Evolutionary conservation across 768 basidiomycete species (phyloP).

Genomic region (Boletus pseudo-olivaceus): DNA sequence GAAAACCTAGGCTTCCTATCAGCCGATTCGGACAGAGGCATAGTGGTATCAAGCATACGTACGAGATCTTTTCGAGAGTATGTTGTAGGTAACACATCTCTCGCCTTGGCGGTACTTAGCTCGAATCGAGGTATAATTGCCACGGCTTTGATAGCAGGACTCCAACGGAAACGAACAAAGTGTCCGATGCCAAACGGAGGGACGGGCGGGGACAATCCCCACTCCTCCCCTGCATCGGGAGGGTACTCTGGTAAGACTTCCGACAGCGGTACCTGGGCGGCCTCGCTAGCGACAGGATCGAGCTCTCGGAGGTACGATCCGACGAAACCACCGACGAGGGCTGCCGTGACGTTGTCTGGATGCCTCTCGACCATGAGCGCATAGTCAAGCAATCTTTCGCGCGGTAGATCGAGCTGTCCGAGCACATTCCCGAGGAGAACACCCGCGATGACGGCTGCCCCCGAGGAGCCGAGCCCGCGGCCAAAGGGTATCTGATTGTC

Average conservation of each 20-base stretch:
- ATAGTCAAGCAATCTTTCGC: slow-evolving; percentile 82
- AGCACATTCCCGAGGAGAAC: slow-evolving; percentile 87
- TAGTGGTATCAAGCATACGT: slow-evolving; percentile 1
- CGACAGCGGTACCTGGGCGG: slow-evolving; percentile 87
- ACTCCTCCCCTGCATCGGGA: slow-evolving; percentile 83
- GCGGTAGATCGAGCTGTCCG: slow-evolving; percentile 66
- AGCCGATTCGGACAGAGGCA: neutral
- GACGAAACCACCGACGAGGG: slow-evolving; percentile 94
- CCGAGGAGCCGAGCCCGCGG: slow-evolving; percentile 94
- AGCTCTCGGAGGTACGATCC: slow-evolving; percentile 94
- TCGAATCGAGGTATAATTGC: slow-evolving; percentile 96
- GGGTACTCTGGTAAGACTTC: slow-evolving; percentile 98
- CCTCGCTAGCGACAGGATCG: slow-evolving; percentile 72
- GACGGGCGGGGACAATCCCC: slow-evolving; percentile 85
- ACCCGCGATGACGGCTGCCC: slow-evolving; percentile 98
- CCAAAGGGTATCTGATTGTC: slow-evolving; percentile 97
- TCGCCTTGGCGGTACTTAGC: slow-evolving; percentile 91
- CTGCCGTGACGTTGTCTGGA: slow-evolving; percentile 98
- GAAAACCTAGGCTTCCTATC: slow-evolving; percentile 67
- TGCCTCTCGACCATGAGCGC: slow-evolving; percentile 99
- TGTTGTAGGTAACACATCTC: slow-evolving; percentile 76
- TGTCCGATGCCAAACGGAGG: slow-evolving; percentile 93
- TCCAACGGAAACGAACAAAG: slow-evolving; percentile 88
- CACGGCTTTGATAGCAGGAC: slow-evolving; percentile 79
- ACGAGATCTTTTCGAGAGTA: slow-evolving; percentile 94